A percentile compares a stretch with the other conserved stretches of the same genome.
These are phyloP conservation scores for Hypoxylon subgilvum DNA, from an alignment of 495 filamentous ascomycete species.

Conservation along the genomic window DNA sequence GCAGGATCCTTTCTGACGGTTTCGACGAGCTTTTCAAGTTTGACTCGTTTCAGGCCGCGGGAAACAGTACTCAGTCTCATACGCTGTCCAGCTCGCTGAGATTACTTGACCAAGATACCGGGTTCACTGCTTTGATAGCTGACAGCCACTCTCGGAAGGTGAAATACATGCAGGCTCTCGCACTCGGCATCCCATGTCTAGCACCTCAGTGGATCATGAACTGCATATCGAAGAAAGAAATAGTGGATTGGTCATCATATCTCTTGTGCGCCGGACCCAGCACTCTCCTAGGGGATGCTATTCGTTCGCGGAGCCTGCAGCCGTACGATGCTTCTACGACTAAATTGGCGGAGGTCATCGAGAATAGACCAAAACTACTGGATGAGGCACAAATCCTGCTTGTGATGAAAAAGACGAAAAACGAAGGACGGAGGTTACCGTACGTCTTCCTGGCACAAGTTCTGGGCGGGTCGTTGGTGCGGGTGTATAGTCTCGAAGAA, in stretches of 20 bases:
- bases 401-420: conserved; percentile 71
- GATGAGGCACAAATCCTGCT: conserved; percentile 72
- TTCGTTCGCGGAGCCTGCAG: conserved; percentile 72
- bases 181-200: conserved; percentile 85
- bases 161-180: conserved; percentile 95
- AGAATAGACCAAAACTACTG: conserved; percentile 65
- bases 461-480: conserved; percentile 72
- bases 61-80: conserved; percentile 20
- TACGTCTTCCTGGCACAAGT: conserved; percentile 77
- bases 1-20: conserved; percentile 71
- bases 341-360: conserved; percentile 62
- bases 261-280: conserved; percentile 87
- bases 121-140: conserved; percentile 85
- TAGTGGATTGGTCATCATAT: conserved; percentile 80
- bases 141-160: conserved; percentile 85
- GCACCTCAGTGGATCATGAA: conserved; percentile 79
- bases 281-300: conserved; percentile 73
- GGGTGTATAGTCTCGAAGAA: conserved; percentile 68
- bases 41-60: conserved; percentile 41
- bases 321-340: conserved; percentile 64
- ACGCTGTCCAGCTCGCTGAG: conserved; percentile 33
- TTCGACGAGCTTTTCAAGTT: conserved; percentile 84
- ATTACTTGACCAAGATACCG: conserved; percentile 46
- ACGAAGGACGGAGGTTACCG: conserved; percentile 62
- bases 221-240: conserved; percentile 62